Percentiles rank a stretch among this genome's conserved stretches.
Evolutionary conservation across 2,329 filamentous ascomycete genomes (phyloP).

Genomic region (Xylaria multiplex): DNA sequence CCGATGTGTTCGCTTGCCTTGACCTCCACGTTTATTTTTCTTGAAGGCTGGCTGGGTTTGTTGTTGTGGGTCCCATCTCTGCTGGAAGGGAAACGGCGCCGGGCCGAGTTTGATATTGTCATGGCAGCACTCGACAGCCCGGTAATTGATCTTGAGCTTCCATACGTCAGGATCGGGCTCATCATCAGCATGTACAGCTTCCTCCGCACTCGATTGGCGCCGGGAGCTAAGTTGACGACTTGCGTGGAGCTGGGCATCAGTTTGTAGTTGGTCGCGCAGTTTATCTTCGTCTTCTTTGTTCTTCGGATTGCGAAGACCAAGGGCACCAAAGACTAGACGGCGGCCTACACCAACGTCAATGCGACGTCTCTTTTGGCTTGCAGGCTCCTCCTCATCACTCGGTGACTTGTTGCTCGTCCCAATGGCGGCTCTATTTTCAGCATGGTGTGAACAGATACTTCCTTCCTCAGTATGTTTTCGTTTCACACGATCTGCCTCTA

Average conservation of each 20-base stretch:
- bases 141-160: conserved; percentile 77
- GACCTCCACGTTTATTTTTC: conserved; percentile 55
- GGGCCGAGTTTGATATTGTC: conserved; percentile 73
- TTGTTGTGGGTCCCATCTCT: conserved; percentile 87
- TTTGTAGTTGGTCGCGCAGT: conserved; percentile 68
- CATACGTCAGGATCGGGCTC: conserved; percentile 71
- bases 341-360: conserved; percentile 68
- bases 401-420: conserved; percentile 20
- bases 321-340: conserved; percentile 75
- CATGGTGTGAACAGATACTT: background rate
- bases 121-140: conserved; percentile 86
- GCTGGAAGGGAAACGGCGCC: conserved; percentile 89
- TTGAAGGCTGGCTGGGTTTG: conserved; percentile 55
- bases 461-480: conserved; percentile 40
- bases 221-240: conserved; percentile 48
- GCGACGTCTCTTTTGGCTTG: conserved; percentile 48
- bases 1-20: conserved; percentile 60
- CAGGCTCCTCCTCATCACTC: conserved; percentile 32
- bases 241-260: conserved; percentile 57
- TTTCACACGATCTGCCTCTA: conserved; percentile 34
- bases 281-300: conserved; percentile 74
- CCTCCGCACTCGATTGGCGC: conserved; percentile 39
- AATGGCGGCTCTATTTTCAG: conserved; percentile 9
- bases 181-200: conserved; percentile 42
- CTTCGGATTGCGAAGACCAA: conserved; percentile 76